These are phyloP conservation scores for Rhynchosporium secalis DNA, from an alignment of 2,329 filamentous ascomycete species.

Conservation along the genomic window DNA sequence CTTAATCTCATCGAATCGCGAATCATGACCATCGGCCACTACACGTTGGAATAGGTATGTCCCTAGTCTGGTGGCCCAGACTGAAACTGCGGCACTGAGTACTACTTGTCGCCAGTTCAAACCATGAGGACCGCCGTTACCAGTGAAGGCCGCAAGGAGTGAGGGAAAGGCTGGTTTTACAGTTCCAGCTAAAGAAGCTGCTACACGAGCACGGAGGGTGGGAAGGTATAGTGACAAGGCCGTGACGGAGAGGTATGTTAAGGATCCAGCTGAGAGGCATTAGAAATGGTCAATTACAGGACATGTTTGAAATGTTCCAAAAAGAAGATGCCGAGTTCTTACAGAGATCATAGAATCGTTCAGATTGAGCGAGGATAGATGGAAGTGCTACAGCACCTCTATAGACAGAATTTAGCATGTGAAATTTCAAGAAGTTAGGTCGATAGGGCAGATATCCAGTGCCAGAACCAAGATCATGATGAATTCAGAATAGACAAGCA, in stretches of 20 bases:
- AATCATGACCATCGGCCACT: slow-evolving; percentile 58
- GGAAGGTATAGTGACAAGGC: slow-evolving; percentile 63
- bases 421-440: no score
- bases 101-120: slow-evolving; percentile 64
- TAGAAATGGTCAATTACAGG: neutral
- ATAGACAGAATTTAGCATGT: no score
- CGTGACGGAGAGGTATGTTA: slow-evolving; percentile 66
- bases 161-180: slow-evolving; percentile 48
- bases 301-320: no score
- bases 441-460: no score
- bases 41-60: slow-evolving; percentile 64
- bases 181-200: slow-evolving; percentile 45
- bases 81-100: slow-evolving; percentile 53
- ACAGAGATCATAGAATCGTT: slow-evolving; percentile 65
- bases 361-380: slow-evolving; percentile 59
- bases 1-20: slow-evolving; percentile 56
- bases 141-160: slow-evolving; percentile 47
- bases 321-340: neutral
- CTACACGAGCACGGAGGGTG: slow-evolving; percentile 53
- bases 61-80: slow-evolving; percentile 65
- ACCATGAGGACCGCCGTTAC: slow-evolving; percentile 42
- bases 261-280: slow-evolving; percentile 52
- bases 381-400: slow-evolving; percentile 58
- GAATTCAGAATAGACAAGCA: no score
- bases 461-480: no score